These are phyloP conservation scores for Elaeis oleifera DNA, from an alignment of 202 grass and related monocot species.

Conservation along the genomic window DNA sequence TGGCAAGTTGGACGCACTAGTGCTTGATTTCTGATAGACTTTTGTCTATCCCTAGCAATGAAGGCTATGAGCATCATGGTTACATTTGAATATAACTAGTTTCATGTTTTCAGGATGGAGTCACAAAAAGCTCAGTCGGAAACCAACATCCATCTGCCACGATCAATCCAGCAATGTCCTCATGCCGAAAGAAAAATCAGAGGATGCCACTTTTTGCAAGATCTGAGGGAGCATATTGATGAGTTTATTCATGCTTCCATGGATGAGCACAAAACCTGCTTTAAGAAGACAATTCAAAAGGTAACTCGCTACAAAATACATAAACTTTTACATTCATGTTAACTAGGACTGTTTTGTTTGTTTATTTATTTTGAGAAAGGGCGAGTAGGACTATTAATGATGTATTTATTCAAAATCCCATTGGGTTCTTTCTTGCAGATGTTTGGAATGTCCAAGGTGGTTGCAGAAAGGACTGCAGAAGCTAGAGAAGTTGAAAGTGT, in stretches of 20 bases:
- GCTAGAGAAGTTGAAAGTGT: conserved; percentile 54
- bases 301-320: conserved; percentile 12
- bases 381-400: too few species aligned
- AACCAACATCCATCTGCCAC: conserved; percentile 24
- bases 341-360: too few species aligned
- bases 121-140: conserved; percentile 30
- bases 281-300: conserved; percentile 82
- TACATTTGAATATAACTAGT: too few species aligned
- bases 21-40: too few species aligned
- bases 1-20: too few species aligned
- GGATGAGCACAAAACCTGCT: conserved; percentile 96
- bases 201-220: conserved; percentile 55
- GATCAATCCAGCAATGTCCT: conserved; percentile 46
- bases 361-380: too few species aligned
- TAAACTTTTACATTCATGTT: too few species aligned
- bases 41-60: too few species aligned
- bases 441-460: conserved; percentile 81
- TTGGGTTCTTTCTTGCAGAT: conserved; percentile 35
- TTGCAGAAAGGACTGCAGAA: conserved; percentile 29
- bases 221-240: conserved; percentile 81
- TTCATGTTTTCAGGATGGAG: conserved; percentile 34
- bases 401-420: background rate
- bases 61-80: too few species aligned
- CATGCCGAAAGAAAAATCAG: conserved; percentile 85
- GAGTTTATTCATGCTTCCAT: conserved; percentile 87